Percentiles rank a stretch among this genome's conserved stretches.
Evolutionary conservation across 2,329 filamentous ascomycete genomes (phyloP).

Genomic region (Diplocarpon mali): DNA sequence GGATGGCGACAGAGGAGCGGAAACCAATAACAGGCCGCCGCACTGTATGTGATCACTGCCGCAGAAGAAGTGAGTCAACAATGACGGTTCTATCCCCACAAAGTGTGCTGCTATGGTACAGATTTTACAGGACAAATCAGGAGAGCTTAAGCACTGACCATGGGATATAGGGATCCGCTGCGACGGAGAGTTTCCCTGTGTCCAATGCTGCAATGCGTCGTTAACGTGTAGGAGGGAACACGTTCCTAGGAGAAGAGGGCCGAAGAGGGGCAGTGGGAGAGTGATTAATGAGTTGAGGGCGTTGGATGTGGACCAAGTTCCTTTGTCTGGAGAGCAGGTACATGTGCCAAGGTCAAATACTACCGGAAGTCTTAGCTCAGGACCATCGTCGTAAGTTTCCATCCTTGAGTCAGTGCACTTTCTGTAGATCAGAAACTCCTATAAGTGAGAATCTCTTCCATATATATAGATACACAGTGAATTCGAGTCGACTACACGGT

Average conservation of each 20-base stretch:
- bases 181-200: slow-evolving; percentile 41
- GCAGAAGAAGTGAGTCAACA: slow-evolving; percentile 30
- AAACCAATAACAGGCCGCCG: slow-evolving; percentile 21
- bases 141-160: slow-evolving; percentile 13
- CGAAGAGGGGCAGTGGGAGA: slow-evolving; percentile 50
- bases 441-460: too few species aligned
- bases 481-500: too few species aligned
- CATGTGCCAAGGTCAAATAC: slow-evolving; percentile 26
- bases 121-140: not conserved
- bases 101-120: not conserved
- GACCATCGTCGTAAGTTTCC: slow-evolving; percentile 18
- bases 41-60: slow-evolving; percentile 37
- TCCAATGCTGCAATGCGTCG: slow-evolving; percentile 47
- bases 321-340: slow-evolving; percentile 19
- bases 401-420: too few species aligned
- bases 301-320: slow-evolving; percentile 29
- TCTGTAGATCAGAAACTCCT: too few species aligned
- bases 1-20: slow-evolving; percentile 22
- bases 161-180: slow-evolving; percentile 32
- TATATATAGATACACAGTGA: too few species aligned
- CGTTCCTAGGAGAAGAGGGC: slow-evolving; percentile 52
- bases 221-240: slow-evolving; percentile 54
- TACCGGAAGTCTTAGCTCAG: slow-evolving; percentile 16
- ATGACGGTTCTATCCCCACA: not conserved
- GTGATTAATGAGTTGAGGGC: slow-evolving; percentile 51